Conservation (phyloP, 1,284 basidiomycete genomes). For the Mycena citricolor region DNA sequence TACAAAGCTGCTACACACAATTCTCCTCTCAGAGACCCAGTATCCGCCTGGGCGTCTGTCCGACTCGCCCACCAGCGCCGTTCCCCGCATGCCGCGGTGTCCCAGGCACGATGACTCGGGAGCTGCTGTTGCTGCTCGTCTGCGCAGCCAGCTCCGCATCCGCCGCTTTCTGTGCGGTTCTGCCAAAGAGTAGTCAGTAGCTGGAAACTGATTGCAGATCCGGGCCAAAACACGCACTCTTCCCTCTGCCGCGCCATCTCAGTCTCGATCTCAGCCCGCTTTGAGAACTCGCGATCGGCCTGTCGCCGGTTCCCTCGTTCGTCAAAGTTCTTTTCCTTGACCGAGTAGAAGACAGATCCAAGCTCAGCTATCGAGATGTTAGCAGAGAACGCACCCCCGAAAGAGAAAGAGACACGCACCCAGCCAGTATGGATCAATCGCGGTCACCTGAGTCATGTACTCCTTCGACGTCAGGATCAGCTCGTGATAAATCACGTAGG, state of each 20-base stretch:
- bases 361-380: conserved; percentile 65
- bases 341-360: conserved; percentile 93
- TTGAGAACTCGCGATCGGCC: conserved; percentile 87
- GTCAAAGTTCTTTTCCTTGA: conserved; percentile 94
- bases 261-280: conserved; percentile 84
- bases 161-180: conserved; percentile 63
- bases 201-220: no score
- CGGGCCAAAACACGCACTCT: conserved; percentile 56
- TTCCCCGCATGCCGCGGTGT: conserved; percentile 77
- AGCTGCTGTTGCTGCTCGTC: conserved; percentile 53
- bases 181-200: conserved; percentile 30
- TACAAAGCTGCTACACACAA: no score
- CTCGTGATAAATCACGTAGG: conserved; percentile 97
- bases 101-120: conserved; percentile 76
- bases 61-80: conserved; percentile 61
- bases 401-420: conserved; percentile 45
- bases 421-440: conserved; percentile 94
- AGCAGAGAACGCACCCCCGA: conserved; percentile 2
- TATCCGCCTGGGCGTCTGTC: conserved; percentile 62
- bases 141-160: conserved; percentile 66
- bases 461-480: conserved; percentile 92
- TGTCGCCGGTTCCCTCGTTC: conserved; percentile 71
- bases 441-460: conserved; percentile 97
- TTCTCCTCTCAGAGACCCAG: no score
- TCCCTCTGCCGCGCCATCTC: conserved; percentile 87